Evolutionary conservation across 805 yeast species (phyloP).

Genomic region (Millerozyma miso): DNA sequence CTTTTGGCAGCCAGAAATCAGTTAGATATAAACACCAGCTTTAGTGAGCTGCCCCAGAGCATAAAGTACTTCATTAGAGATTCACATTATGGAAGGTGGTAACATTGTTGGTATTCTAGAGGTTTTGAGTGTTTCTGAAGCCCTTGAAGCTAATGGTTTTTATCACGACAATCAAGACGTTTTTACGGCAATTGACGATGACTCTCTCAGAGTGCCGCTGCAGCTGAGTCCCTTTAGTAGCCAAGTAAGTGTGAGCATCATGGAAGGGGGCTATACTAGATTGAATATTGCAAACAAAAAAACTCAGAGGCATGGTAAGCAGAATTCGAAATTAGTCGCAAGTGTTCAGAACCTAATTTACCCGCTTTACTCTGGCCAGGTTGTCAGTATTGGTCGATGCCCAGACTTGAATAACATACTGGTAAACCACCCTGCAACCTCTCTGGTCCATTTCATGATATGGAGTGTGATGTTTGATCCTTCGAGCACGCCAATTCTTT

Average conservation of each 20-base stretch:
- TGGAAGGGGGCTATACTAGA: neutral
- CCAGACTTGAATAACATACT: conserved; percentile 22
- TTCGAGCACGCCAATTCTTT: conserved; percentile 41
- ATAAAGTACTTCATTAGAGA: too few species aligned
- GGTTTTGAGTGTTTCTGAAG: neutral
- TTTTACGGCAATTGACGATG: neutral
- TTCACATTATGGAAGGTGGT: neutral
- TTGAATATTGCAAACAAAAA: neutral
- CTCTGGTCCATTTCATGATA: conserved; percentile 43
- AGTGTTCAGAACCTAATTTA: neutral
- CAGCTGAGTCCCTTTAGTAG: neutral
- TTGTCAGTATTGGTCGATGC: conserved; percentile 44
- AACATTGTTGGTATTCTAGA: neutral
- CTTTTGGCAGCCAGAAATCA: too few species aligned
- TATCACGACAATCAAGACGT: neutral
- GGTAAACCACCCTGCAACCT: conserved; percentile 35
- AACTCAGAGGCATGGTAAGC: neutral
- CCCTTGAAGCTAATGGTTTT: neutral
- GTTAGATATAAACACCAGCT: too few species aligned
- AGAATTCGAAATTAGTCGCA: neutral
- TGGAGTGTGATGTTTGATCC: conserved; percentile 52
- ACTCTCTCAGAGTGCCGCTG: neutral
- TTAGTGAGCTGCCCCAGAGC: too few species aligned
- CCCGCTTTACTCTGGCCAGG: conserved; percentile 23
- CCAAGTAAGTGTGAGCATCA: neutral